A percentile compares a stretch with the other conserved stretches of the same genome.
Conservation (phyloP, 495 filamentous ascomycete genomes). For the Sporormia fimetaria region DNA sequence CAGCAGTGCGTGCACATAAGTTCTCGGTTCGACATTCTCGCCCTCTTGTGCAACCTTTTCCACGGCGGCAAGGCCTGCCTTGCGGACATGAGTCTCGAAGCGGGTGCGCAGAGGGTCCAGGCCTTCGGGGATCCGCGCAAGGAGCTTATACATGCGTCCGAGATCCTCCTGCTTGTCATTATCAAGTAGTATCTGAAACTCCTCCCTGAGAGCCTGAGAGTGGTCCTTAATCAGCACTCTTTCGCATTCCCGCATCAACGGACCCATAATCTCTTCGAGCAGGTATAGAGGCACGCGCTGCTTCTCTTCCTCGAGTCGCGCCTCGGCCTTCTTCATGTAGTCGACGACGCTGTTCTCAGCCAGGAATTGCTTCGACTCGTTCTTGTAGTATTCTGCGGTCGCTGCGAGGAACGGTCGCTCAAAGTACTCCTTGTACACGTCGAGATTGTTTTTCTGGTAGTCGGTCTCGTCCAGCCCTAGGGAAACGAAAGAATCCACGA, state of each 20-base stretch:
- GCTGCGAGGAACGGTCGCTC: slow-evolving; percentile 83
- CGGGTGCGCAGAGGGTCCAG: slow-evolving; percentile 77
- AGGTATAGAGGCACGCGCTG: slow-evolving; percentile 87
- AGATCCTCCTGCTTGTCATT: slow-evolving; percentile 92
- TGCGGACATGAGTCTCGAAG: slow-evolving; percentile 88
- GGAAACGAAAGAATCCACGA: slow-evolving; percentile 94
- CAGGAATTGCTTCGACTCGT: slow-evolving; percentile 86
- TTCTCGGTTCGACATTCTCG: slow-evolving; percentile 86
- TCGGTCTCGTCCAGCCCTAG: slow-evolving; percentile 90
- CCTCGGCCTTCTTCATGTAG: slow-evolving; percentile 99
- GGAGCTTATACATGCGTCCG: slow-evolving; percentile 87
- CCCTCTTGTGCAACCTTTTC: slow-evolving; percentile 84
- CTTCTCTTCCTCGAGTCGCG: slow-evolving; percentile 86
- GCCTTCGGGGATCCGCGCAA: slow-evolving; percentile 84
- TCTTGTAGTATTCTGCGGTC: slow-evolving; percentile 75
- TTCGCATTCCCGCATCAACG: slow-evolving; percentile 78
- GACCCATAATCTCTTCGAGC: slow-evolving; percentile 72
- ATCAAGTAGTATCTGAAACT: slow-evolving; percentile 92
- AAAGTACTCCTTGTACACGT: slow-evolving; percentile 86
- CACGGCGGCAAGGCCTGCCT: slow-evolving; percentile 74
- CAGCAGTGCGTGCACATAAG: slow-evolving; percentile 89
- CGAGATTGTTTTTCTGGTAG: slow-evolving; percentile 82
- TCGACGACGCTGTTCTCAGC: slow-evolving; percentile 96
- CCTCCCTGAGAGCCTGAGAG: slow-evolving; percentile 70
- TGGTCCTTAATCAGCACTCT: slow-evolving; percentile 82